Conservation (phyloP, 2,329 filamentous ascomycete species). For the Cytospora leucostoma region DNA sequence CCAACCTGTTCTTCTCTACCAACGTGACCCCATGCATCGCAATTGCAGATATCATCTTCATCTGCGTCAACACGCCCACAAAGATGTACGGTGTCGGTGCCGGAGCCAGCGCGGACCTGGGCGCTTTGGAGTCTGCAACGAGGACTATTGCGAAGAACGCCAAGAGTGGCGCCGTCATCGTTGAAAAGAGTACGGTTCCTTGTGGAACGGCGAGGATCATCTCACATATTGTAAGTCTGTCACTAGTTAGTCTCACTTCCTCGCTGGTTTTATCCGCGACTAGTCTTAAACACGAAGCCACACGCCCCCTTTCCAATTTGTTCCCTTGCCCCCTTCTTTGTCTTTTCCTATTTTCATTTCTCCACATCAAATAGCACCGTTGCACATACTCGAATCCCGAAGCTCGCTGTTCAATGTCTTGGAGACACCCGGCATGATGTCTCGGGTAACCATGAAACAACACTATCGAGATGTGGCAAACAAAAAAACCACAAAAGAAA, state of each 20-base stretch:
- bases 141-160: slow-evolving; percentile 56
- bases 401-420: neutral
- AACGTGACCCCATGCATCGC: slow-evolving; percentile 51
- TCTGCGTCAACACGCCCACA: slow-evolving; percentile 66
- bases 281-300: neutral
- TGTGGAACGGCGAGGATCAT: slow-evolving; percentile 60
- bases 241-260: slow-evolving; percentile 10
- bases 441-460: slow-evolving; percentile 17
- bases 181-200: slow-evolving; percentile 67
- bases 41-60: slow-evolving; percentile 60
- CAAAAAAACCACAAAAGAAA: neutral
- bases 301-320: neutral
- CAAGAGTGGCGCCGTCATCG: slow-evolving; percentile 56
- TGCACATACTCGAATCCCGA: neutral
- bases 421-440: slow-evolving; percentile 15
- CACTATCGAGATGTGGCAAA: neutral
- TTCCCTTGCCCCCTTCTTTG: neutral
- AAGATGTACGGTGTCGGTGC: slow-evolving; percentile 58
- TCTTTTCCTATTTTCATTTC: no score
- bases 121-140: slow-evolving; percentile 56
- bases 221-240: slow-evolving; percentile 50
- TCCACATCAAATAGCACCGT: neutral
- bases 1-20: slow-evolving; percentile 62
- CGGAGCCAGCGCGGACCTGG: slow-evolving; percentile 58
- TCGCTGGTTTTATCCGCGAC: slow-evolving; percentile 2